Conservation (phyloP, 768 basidiomycete genomes). For the Phylloporus sp. region DNA sequence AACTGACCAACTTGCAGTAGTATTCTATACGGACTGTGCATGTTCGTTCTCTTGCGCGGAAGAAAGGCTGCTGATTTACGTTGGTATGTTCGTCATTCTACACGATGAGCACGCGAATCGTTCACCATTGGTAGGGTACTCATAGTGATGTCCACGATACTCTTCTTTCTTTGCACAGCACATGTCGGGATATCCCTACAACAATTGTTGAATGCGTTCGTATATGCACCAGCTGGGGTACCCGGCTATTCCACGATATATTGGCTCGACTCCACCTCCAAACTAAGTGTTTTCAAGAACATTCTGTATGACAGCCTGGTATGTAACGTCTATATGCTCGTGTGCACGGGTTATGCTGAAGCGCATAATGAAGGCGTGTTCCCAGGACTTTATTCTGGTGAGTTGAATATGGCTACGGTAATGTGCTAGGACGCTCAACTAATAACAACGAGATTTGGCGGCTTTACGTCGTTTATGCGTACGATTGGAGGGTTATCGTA, state of each 20-base stretch:
- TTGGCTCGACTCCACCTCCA: not conserved
- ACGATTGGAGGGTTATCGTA: constrained; percentile 1
- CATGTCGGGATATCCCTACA: not conserved
- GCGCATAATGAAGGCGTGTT: not conserved
- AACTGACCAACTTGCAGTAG: not conserved
- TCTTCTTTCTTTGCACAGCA: not conserved
- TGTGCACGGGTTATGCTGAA: not conserved
- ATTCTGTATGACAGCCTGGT: not conserved
- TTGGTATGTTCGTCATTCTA: not conserved
- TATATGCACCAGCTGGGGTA: not conserved
- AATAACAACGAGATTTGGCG: not conserved
- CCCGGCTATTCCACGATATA: not conserved
- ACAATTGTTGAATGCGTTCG: not conserved
- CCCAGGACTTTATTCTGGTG: not conserved
- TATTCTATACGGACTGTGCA: not conserved
- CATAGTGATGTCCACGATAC: not conserved
- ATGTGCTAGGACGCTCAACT: not conserved
- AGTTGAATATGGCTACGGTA: not conserved
- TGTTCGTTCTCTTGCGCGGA: not conserved
- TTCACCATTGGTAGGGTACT: not conserved
- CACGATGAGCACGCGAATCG: not conserved
- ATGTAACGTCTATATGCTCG: not conserved
- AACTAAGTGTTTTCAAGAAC: not conserved
- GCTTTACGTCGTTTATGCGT: not conserved
- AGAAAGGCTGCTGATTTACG: not conserved